Evolutionary conservation across 257 asterid species (phyloP).

Genomic region (Nicotiana sylvestris): DNA sequence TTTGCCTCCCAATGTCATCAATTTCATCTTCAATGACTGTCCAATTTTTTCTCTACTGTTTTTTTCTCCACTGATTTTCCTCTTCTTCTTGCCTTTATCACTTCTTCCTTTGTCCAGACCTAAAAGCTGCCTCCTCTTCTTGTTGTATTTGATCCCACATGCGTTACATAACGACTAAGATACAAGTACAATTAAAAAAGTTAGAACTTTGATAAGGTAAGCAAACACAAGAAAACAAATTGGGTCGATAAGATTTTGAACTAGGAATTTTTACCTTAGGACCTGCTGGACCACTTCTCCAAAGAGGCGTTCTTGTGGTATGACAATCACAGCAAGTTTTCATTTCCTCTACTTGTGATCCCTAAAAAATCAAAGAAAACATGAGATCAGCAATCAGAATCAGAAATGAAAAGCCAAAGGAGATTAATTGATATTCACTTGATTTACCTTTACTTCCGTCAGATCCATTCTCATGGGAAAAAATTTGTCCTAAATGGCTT

Average conservation of each 20-base stretch:
- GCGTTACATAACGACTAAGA: conserved; percentile 80
- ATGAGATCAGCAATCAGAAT: neutral
- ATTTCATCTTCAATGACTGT: conserved; percentile 51
- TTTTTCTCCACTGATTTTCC: conserved; percentile 28
- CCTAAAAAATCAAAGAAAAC: conserved; percentile 27
- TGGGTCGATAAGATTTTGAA: neutral
- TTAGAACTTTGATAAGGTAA: neutral
- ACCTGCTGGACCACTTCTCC: conserved; percentile 95
- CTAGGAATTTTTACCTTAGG: conserved; percentile 48
- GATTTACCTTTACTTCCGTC: conserved; percentile 43
- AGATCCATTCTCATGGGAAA: no score
- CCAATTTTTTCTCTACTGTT: neutral
- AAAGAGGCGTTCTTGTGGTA: conserved; percentile 78
- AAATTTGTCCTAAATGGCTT: no score
- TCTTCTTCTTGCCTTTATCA: conserved; percentile 38
- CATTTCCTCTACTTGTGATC: conserved; percentile 31
- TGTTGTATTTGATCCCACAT: conserved; percentile 83
- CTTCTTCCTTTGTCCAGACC: conserved; percentile 48
- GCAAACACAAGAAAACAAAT: neutral
- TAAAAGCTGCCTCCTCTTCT: conserved; percentile 64
- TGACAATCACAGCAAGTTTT: conserved; percentile 60
- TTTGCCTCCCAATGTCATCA: conserved; percentile 48
- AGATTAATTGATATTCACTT: neutral
- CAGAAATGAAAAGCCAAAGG: neutral
- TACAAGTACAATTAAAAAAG: neutral